phyloP scores from a whole-genome alignment of 2,329 filamentous ascomycete species.

The Xylaria sp. region DNA sequence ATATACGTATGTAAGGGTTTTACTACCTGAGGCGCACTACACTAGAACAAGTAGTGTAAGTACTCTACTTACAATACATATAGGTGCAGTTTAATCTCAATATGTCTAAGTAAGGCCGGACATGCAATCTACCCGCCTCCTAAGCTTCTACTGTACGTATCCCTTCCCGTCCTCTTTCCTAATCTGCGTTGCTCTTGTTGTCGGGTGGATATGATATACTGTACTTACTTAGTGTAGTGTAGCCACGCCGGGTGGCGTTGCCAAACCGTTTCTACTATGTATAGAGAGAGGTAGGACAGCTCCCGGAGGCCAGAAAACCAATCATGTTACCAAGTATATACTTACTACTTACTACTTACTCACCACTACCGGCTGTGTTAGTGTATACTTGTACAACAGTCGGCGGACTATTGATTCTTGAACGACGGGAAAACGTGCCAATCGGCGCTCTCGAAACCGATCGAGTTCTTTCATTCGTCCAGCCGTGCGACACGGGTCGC shows the following conservation, averaged over 20 bases:
- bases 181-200: background rate
- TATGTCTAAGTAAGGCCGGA: background rate
- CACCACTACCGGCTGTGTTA: too few species aligned
- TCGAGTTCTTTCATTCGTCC: slow-evolving; percentile 33
- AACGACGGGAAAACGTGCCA: slow-evolving; percentile 23
- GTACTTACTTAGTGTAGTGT: background rate
- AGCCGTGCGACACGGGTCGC: slow-evolving; percentile 34
- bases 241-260: slow-evolving; percentile 18
- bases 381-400: slow-evolving; percentile 12
- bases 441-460: slow-evolving; percentile 21
- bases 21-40: too few species aligned
- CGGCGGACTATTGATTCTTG: slow-evolving; percentile 29
- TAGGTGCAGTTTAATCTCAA: background rate
- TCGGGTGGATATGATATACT: too few species aligned
- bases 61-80: too few species aligned
- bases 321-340: too few species aligned
- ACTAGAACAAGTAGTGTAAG: too few species aligned
- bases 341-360: too few species aligned
- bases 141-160: background rate
- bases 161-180: slow-evolving; percentile 16
- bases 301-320: too few species aligned
- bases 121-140: background rate
- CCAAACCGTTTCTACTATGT: slow-evolving; percentile 13
- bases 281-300: too few species aligned
- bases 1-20: too few species aligned